Evolutionary conservation across 495 filamentous ascomycete genomes (phyloP), one percentile per base, ranked within the genome.

Genomic region (Tricharina praecox): DNA sequence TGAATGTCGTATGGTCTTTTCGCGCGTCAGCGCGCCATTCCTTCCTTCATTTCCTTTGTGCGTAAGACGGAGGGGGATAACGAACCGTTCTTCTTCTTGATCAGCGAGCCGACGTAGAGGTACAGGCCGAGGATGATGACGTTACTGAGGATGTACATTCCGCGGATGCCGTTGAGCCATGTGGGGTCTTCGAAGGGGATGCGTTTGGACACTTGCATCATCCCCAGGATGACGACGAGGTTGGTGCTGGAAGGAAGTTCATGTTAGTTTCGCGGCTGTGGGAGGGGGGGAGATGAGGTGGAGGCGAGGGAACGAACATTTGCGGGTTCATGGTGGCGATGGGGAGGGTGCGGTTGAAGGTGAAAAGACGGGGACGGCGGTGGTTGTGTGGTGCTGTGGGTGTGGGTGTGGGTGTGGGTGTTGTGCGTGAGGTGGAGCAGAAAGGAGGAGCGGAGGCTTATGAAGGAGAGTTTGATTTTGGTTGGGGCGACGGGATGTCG

Each of bases 141-240:
- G 62, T 97, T 96, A 62, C 86, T 93, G 57, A 82, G 59, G 40
- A 88, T 61, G 64, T 97, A 97, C 55, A 80, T 62, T 24, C 67
- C 81, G 62, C 90, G 90, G 53, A 94, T 81, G 33, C 73, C 65
- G 56, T 84, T 81, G 52, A 97, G 76, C 23, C 90, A 82, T 45
- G 75, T 71, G 10, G 88, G 85, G 57, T 97, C 78, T 10, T 97
- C 92, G 63, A 96, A 93, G 37, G 85, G 84, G 45, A 97, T 78
- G 69, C 79, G 82, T 74, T 97, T 97, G 49, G 90, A 79, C 48
- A 86, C 74, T 69, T 96, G 90, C 86, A 96, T 95, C 79, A 95
- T 85, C 59, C 83, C 83, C 54, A 94, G 76, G 66, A 94, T 87
- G 75, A 94, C 83, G 64, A 82, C 70, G 64, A 94, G 70, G 71